These are phyloP conservation scores for Neurospora sp. DNA, from an alignment of 495 filamentous ascomycete species.

Conservation along the genomic window DNA sequence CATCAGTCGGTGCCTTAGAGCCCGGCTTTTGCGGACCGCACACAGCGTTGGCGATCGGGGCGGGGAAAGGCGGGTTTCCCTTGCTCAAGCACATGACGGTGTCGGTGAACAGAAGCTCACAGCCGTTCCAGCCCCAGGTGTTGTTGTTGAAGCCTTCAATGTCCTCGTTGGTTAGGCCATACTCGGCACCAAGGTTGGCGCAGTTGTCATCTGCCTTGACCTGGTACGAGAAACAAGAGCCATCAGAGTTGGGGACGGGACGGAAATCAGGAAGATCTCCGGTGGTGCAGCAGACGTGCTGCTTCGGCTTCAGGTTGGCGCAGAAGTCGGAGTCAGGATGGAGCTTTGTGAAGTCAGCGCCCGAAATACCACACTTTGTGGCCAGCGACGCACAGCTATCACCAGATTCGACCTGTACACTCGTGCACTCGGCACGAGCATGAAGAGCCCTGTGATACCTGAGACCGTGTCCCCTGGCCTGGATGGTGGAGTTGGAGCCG, in stretches of 20 bases:
- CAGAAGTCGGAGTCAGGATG: constrained; percentile 29
- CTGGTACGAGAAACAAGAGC: constrained; percentile 28
- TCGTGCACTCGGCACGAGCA: constrained; percentile 6
- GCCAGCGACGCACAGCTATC: constrained; percentile 34
- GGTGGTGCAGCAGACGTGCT: constrained; percentile 39
- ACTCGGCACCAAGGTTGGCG: constrained; percentile 13
- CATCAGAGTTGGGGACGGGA: constrained; percentile 33
- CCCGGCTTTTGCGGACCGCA: constrained; percentile 23
- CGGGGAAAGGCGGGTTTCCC: constrained; percentile 38
- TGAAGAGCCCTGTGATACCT: not conserved
- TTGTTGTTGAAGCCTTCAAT: constrained; percentile 32
- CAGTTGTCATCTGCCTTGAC: constrained; percentile 28
- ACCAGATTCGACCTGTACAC: constrained; percentile 17
- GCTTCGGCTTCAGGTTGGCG: constrained; percentile 19
- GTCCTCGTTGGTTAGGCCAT: constrained; percentile 23
- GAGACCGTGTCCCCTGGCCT: not conserved
- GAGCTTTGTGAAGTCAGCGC: constrained; percentile 27
- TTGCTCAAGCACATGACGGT: constrained; percentile 38
- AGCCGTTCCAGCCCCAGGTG: constrained; percentile 44
- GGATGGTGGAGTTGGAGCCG: not conserved
- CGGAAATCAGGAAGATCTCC: constrained; percentile 27
- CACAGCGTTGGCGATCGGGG: constrained; percentile 9
- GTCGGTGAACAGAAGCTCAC: constrained; percentile 18
- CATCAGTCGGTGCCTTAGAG: not conserved
- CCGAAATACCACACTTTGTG: constrained; percentile 29